Base-by-base conservation (phyloP, 768 basidiomycete species). In the Lentinula aciculospora region DNA sequence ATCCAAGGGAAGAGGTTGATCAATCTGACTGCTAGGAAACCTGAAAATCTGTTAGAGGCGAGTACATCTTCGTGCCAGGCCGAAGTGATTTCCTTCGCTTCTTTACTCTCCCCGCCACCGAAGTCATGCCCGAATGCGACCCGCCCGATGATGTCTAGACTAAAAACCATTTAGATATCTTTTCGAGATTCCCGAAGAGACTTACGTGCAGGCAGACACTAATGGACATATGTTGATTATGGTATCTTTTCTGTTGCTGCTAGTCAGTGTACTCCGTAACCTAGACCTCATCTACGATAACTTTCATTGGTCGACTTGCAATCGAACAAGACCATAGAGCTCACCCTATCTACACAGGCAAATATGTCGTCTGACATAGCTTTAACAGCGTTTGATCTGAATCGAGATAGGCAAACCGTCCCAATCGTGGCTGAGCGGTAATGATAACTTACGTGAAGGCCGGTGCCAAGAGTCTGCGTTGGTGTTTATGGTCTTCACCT, bases 41-140 rank as follows among this genome's bases (percentile, higher is more conserved):
- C 66, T n/a, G 62, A 29, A 19, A 61, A 61, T 17, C 56, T 61
- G 21, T 62, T 61, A 15, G 62, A 58, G 21, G 49, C 59, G n/a
- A 59, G 57, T 12, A 67, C 65, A 37, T 67, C 66, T 10, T 58
- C 25, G 2, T 58, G 44, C 68, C 68, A 70, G 31, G 69, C 62
- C 5, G 50, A 60, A 45, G 36, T 29, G 50, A 70, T 70, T n/a
- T 62, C 64, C 9, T 60, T 62, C 1, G 67, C 67, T 19, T 69
- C 68, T 25, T 58, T 60, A 45, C 25, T 51, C 19, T 50, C 58
- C 23, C 36, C 61, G 32, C 40, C 45, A 1, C 59, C 56, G 62
- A 78, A 77, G 61, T 75, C 71, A 65, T 76, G 72, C 21, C 71
- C 73, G 44, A 77, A 76, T 0, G 65, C 76, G 53, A 76, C 72